Conservation (phyloP, 306 rosid genomes). For the Sicyos baderoa region DNA sequence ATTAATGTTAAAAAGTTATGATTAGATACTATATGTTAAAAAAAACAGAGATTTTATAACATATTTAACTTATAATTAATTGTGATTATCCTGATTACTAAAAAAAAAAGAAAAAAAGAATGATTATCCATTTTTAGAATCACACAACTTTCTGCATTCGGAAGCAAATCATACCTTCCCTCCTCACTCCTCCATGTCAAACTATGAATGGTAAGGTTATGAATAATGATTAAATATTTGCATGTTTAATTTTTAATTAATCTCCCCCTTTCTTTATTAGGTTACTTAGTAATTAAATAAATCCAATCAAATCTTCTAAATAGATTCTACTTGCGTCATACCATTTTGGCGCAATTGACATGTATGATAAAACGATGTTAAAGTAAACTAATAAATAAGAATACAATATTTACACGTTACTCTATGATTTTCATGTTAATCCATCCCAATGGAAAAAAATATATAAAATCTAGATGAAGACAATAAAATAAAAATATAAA, state of each 20-base stretch:
- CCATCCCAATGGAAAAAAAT: neutral
- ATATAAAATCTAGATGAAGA: neutral
- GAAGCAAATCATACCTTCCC: conserved; percentile 12
- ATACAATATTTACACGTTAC: conserved; percentile 9
- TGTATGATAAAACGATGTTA: neutral
- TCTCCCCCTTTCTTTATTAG: neutral
- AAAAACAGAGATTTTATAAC: neutral
- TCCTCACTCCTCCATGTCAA: neutral
- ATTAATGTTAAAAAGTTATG: no score
- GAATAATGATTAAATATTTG: neutral
- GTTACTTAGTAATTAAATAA: neutral
- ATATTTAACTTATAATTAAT: neutral
- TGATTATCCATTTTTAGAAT: conserved; percentile 3
- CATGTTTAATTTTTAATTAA: neutral
- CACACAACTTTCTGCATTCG: neutral
- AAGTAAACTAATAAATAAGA: neutral
- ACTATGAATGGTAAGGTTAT: conserved; percentile 6
- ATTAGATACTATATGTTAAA: neutral
- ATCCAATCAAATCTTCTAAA: neutral
- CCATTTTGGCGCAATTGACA: neutral
- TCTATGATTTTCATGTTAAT: neutral
- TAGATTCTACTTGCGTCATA: conserved; percentile 10
- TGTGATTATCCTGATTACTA: no score
- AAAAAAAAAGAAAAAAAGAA: neutral
- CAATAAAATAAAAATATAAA: neutral